Evolutionary conservation across 1,284 basidiomycete species (phyloP).

Genomic region (Cutaneotrichosporon sp.): DNA sequence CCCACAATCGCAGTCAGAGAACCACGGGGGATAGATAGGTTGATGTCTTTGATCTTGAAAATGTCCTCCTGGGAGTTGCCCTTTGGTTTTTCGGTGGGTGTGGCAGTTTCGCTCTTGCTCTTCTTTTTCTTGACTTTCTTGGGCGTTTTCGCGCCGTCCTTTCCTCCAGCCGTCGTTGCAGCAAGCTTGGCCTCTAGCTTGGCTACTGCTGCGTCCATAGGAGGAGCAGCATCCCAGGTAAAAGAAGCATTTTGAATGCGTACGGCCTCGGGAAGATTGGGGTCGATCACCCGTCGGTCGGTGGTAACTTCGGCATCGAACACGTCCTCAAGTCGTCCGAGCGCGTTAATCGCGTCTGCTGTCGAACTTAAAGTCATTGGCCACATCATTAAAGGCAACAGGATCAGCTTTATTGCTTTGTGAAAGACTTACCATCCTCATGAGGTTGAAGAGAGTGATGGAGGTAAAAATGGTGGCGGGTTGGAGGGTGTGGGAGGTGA

Average conservation of each 20-base stretch:
- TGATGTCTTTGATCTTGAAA: slow-evolving; percentile 60
- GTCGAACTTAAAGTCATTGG: slow-evolving; percentile 70
- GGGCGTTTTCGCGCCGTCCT: neutral
- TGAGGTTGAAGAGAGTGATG: slow-evolving; percentile 66
- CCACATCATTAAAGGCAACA: slow-evolving; percentile 47
- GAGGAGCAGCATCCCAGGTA: slow-evolving; percentile 71
- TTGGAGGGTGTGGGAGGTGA: slow-evolving; percentile 62
- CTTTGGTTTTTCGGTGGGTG: slow-evolving; percentile 20
- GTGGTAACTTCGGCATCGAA: slow-evolving; percentile 71
- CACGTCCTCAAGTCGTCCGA: slow-evolving; percentile 61
- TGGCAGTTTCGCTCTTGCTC: slow-evolving; percentile 22
- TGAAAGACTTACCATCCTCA: slow-evolving; percentile 29
- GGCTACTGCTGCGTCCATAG: slow-evolving; percentile 50
- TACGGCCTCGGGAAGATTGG: slow-evolving; percentile 57
- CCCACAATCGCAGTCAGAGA: slow-evolving; percentile 75
- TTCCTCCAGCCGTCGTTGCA: slow-evolving; percentile 22
- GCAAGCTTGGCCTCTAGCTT: slow-evolving; percentile 41
- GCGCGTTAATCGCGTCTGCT: slow-evolving; percentile 71
- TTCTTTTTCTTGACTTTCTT: slow-evolving; percentile 32
- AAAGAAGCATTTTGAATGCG: slow-evolving; percentile 65
- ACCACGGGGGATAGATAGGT: slow-evolving; percentile 63
- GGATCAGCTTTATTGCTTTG: neutral
- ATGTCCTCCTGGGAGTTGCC: slow-evolving; percentile 53
- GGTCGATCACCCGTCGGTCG: slow-evolving; percentile 53
- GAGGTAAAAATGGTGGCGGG: slow-evolving; percentile 65